Evolutionary conservation across 345 rosid species (phyloP), one percentile per base, ranked within the genome.

Genomic region (Ceriops decandra): DNA sequence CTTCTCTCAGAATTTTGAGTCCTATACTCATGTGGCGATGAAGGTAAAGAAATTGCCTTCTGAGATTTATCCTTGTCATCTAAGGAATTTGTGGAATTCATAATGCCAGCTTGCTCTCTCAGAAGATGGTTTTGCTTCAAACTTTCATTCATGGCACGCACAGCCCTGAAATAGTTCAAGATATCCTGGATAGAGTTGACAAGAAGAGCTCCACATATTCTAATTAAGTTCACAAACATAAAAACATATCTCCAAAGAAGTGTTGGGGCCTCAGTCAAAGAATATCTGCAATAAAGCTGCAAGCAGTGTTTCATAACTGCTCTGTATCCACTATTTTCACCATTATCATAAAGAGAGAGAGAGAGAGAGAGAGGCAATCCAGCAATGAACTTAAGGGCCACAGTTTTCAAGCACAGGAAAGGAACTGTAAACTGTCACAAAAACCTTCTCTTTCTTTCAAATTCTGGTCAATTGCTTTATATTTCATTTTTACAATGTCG

Each of bases 141-240:
- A 5, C 88, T 83, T 85, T 95, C 98, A 80, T 84, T 92, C 98
- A 95, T 95, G 28, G 92, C 97, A 63, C 97, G 82, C 38, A 95
- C 98, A 77, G 98, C 98, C 97, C 99, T 95, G 90, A 72, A 81
- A 81, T 38, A 69, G 35, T 80, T 72, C 47, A 68, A 56, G 62
- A 65, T 22, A 59, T 54, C 47, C 66, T 22, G 27, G 62, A 30
- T 60, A 35, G 46, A 19, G 1, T 13, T 52, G 67, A 59, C 58
- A 61, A 65, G 22, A 22, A 33, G 53, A 20, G 21, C 52, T 28
- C 33, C 2, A 60, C 11, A 63, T 26, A 51, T n/a, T 52, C 17
- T 22, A 60, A 62, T 42, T 20, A 47, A 65, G 47, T 57, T 33
- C 51, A 57, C 26, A 33, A 21, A 49, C 28, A 57, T 31, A 27